phyloP scores from a whole-genome alignment of 345 rosid genomes.

The Brassica cretica region DNA sequence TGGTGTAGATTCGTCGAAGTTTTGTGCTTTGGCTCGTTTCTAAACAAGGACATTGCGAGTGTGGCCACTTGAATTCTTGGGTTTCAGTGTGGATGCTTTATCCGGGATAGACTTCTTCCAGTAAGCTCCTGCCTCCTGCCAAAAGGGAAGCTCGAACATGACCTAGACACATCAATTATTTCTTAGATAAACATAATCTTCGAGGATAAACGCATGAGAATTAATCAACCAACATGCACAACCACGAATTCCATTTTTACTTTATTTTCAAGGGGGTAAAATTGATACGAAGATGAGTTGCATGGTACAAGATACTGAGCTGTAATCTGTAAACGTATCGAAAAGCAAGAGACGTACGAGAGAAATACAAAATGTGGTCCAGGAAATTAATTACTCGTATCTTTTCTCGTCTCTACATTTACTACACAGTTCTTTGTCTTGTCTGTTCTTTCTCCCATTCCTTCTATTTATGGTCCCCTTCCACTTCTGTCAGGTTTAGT shows the following conservation, averaged over 20 bases:
- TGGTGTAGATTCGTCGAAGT: not conserved
- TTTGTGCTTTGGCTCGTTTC: not conserved
- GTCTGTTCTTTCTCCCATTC: conserved; percentile 20
- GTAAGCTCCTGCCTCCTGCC: not conserved
- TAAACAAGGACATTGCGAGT: not conserved
- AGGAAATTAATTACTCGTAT: conserved; percentile 1
- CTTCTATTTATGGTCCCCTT: conserved; percentile 19
- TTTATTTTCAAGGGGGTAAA: not conserved
- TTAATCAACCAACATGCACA: not conserved
- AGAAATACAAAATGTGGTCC: conserved; percentile 32
- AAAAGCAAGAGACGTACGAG: conserved; percentile 3
- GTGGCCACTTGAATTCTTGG: not conserved
- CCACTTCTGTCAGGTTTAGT: conserved; percentile 12
- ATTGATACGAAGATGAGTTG: not conserved
- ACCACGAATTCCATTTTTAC: not conserved
- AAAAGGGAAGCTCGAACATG: not conserved
- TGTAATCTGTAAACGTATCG: conserved; percentile 9
- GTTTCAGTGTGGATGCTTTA: not conserved
- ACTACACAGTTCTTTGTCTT: conserved; percentile 8
- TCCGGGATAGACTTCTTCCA: not conserved
- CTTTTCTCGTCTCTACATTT: conserved; percentile 5
- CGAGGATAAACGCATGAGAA: not conserved
- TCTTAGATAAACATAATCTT: not conserved
- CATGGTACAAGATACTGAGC: not conserved
- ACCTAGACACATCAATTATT: not conserved